Evolutionary conservation across 78 protist genomes (phyloP), one percentile per base, ranked within the genome.

Genomic region (Polysphondylium violaceum): DNA sequence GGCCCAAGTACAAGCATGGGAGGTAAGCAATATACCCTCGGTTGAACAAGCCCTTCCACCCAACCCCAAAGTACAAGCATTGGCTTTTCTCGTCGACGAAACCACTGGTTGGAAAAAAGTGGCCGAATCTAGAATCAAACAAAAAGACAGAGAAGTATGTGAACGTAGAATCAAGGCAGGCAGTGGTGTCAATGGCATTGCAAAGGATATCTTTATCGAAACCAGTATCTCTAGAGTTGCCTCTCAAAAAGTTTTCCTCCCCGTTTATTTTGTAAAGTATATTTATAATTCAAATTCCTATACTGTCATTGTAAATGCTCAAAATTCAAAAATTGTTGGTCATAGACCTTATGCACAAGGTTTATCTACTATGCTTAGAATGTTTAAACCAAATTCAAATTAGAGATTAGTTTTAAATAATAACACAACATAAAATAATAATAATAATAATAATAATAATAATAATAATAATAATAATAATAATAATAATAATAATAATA

Each of bases 291-390:
- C 67, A 23, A 65, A 83, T 43, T 68, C 55, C 65, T 83, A 56
- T 53, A 44, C 91, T 36, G 77, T 67, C 14, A 83, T 83, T 69
- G 60, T 83, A 33, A 83, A 83, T 41, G 91, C 91, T 56, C 91
- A 83, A 58, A 83, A 51, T 21, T 83, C 91, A 31, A 67, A 83
- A 56, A 71, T 83, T 31, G 79, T 69, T 69, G 91, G 91, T 3
- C 77, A 83, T 33, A 53, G 91, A 55, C 91, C 91, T n/a, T 83
- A 83, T 29, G 56, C 61, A n/a, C 65, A 72, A 35, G 89, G 89
- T 27, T 65, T 79, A 47, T 41, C 59, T 40, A 40, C 67, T 23
- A 55, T 83, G 64, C 38, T 83, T 23, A 83, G 73, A 83, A 69
- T 67, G 40, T 83, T 83, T 63, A 69, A 69, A 31, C 51, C 51